phyloP scores from a whole-genome alignment of 352 stramenopile species.

The Phytopythium oedochilum region DNA sequence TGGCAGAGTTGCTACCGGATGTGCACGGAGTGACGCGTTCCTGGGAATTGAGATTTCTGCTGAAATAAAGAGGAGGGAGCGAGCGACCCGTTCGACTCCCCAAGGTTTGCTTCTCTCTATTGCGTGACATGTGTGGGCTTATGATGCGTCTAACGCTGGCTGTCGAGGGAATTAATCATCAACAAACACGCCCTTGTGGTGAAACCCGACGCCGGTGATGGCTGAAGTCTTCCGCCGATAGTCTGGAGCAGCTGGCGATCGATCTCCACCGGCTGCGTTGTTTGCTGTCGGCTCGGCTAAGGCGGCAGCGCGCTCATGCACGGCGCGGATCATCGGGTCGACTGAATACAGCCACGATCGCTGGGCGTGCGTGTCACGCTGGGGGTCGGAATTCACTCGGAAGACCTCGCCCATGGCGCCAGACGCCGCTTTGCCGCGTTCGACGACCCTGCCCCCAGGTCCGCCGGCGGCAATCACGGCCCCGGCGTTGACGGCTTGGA shows the following conservation, averaged over 20 bases:
- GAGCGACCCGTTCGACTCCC: background rate
- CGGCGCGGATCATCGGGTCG: slow-evolving; percentile 56
- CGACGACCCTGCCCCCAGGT: slow-evolving; percentile 27
- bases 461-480: slow-evolving; percentile 40
- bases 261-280: background rate
- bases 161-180: slow-evolving; percentile 30
- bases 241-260: background rate
- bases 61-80: background rate
- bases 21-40: slow-evolving; percentile 15
- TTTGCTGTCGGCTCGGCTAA: slow-evolving; percentile 1
- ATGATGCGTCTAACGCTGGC: background rate
- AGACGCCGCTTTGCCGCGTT: slow-evolving; percentile 60
- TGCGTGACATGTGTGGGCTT: background rate
- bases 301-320: slow-evolving; percentile 25
- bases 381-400: slow-evolving; percentile 45
- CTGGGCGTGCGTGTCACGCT: slow-evolving; percentile 66
- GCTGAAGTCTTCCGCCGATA: slow-evolving; percentile 43
- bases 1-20: slow-evolving; percentile 68
- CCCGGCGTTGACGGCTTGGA: slow-evolving; percentile 7
- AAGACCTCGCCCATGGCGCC: slow-evolving; percentile 64
- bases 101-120: background rate
- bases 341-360: slow-evolving; percentile 75
- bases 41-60: background rate
- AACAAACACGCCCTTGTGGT: slow-evolving; percentile 59
- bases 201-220: slow-evolving; percentile 49